Conservation (phyloP, 2,329 filamentous ascomycete genomes). For the Thielaviopsis populi region DNA sequence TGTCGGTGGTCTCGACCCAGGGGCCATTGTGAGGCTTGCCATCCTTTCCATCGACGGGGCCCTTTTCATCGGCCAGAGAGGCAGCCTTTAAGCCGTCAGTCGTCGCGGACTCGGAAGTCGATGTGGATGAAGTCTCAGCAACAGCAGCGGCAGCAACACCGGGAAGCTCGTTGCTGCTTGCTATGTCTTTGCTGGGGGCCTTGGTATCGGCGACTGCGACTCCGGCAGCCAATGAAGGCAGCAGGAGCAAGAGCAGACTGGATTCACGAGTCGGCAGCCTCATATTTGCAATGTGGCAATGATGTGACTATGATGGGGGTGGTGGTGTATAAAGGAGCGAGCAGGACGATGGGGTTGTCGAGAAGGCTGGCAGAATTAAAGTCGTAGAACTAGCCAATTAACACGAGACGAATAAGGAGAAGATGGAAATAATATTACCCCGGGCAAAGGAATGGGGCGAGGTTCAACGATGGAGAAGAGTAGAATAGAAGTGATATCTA, state of each 20-base stretch:
- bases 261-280: constrained; percentile 14
- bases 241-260: constrained; percentile 13
- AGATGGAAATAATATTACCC: background rate
- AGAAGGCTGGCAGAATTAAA: background rate
- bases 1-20: constrained; percentile 44
- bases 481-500: background rate
- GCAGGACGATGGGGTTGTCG: background rate
- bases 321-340: background rate
- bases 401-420: background rate
- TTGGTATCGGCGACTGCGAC: constrained; percentile 13
- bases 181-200: constrained; percentile 30
- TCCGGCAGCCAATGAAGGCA: constrained; percentile 15
- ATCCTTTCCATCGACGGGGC: constrained; percentile 82
- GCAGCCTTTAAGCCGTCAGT: constrained; percentile 9
- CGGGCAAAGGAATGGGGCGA: background rate
- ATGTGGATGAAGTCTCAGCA: constrained; percentile 5
- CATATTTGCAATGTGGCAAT: constrained; percentile 9
- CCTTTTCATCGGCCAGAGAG: constrained; percentile 44
- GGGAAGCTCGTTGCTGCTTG: constrained; percentile 4
- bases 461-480: background rate
- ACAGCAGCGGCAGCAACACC: constrained; percentile 4
- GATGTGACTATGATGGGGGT: background rate
- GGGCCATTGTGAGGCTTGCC: constrained; percentile 87
- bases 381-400: background rate
- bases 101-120: background rate